These are phyloP conservation scores for Tranzscheliella williamsii DNA, from an alignment of 1,284 basidiomycete species.

Conservation along the genomic window DNA sequence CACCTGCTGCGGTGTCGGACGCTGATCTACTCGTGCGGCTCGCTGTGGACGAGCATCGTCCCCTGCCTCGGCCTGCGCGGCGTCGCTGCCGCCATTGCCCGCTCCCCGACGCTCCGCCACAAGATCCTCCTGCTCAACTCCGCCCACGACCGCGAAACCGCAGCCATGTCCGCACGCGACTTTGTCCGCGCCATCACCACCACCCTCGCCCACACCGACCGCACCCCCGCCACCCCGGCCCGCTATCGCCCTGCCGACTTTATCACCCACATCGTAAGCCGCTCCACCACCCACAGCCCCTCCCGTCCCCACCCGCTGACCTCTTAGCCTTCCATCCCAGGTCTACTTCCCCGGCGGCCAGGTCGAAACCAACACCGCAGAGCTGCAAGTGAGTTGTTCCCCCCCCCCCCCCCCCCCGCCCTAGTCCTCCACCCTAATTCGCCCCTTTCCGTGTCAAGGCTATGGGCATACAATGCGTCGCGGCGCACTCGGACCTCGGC, in stretches of 20 bases:
- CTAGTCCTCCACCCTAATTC: no score
- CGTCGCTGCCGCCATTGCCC: conserved; percentile 77
- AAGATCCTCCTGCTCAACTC: conserved; percentile 87
- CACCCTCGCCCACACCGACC: conserved; percentile 68
- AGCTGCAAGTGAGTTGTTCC: no score
- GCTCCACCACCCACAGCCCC: no score
- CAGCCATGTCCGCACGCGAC: conserved; percentile 79
- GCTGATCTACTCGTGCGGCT: conserved; percentile 85
- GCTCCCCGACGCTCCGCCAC: conserved; percentile 72
- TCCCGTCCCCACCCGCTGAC: no score
- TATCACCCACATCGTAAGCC: no score
- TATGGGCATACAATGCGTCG: conserved; percentile 11
- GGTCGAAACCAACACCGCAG: no score
- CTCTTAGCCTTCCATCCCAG: not conserved
- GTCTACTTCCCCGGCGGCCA: conserved; percentile 25
- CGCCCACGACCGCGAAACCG: conserved; percentile 86
- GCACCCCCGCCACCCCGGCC: no score
- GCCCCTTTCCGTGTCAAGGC: no score
- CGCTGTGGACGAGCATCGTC: conserved; percentile 84
- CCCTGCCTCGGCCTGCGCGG: conserved; percentile 86
- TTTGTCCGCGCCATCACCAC: conserved; percentile 76
- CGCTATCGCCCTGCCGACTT: no score
- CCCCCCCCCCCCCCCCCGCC: no score
- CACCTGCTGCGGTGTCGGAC: conserved; percentile 71
- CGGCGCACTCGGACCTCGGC: conserved; percentile 1